Conservation (phyloP, 768 basidiomycete genomes). For the Hygrocybe coccinea region DNA sequence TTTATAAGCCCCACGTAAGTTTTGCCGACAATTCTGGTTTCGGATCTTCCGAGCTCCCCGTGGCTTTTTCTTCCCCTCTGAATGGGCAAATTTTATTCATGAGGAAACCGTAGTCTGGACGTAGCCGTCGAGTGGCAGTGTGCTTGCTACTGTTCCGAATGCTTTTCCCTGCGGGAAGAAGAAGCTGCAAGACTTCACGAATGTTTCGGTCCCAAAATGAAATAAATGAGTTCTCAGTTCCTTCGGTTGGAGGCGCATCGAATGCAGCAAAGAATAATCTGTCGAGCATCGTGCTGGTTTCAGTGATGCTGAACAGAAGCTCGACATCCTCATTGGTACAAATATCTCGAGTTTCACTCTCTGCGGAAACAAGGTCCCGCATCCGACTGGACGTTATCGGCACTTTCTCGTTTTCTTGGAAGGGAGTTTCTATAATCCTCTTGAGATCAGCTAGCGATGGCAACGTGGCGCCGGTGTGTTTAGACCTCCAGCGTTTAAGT, state of each 20-base stretch:
- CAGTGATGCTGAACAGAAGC: background rate
- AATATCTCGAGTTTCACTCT: no score
- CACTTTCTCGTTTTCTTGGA: no score
- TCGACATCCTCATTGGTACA: background rate
- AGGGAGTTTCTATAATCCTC: no score
- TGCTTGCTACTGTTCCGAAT: slow-evolving; percentile 18
- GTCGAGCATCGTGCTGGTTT: no score
- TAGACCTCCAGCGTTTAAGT: no score
- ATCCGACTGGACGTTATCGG: no score
- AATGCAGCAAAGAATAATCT: background rate
- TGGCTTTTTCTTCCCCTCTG: background rate
- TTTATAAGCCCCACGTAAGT: background rate
- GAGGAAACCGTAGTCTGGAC: slow-evolving; percentile 21
- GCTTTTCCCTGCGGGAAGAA: slow-evolving; percentile 12
- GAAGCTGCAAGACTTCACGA: slow-evolving; percentile 15
- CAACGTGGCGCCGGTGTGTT: no score
- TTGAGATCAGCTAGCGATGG: background rate
- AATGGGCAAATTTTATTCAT: slow-evolving; percentile 8
- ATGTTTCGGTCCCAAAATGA: slow-evolving; percentile 27
- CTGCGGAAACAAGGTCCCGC: no score
- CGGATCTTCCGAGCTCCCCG: background rate
- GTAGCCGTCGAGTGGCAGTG: slow-evolving; percentile 11
- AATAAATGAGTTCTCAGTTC: slow-evolving; percentile 8
- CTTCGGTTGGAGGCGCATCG: background rate
- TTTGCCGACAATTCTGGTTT: background rate